These are phyloP conservation scores for Austropuccinia psidii DNA, from an alignment of 1,284 basidiomycete genomes.

Conservation along the genomic window DNA sequence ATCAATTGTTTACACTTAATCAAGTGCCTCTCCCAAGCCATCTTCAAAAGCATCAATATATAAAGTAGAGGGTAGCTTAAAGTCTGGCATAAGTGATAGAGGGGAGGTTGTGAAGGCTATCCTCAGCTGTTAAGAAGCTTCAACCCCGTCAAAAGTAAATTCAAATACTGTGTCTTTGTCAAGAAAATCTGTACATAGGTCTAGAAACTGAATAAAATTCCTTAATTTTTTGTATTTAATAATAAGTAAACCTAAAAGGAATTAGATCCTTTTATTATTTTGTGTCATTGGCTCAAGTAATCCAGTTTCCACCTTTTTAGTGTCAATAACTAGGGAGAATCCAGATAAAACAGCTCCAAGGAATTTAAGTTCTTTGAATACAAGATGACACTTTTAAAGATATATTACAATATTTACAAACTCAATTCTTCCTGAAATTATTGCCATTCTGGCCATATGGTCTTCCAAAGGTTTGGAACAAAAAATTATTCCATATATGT, in stretches of 20 bases:
- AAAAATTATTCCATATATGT: too few species aligned
- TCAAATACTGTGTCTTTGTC: background rate
- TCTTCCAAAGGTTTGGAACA: background rate
- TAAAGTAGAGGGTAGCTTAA: background rate
- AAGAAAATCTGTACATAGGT: background rate
- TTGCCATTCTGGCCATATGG: background rate
- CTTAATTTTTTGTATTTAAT: background rate
- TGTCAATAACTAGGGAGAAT: slow-evolving; percentile 50
- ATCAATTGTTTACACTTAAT: background rate
- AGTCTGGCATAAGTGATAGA: background rate
- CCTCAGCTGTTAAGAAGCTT: background rate
- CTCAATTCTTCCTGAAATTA: background rate
- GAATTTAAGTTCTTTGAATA: too few species aligned
- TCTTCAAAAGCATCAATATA: slow-evolving; percentile 11
- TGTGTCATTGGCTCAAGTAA: slow-evolving; percentile 49
- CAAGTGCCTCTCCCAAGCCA: slow-evolving; percentile 7
- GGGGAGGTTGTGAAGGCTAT: background rate
- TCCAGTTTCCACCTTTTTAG: slow-evolving; percentile 49
- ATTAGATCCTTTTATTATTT: background rate
- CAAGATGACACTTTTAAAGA: background rate
- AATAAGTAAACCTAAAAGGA: background rate
- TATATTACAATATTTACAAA: background rate
- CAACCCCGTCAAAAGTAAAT: too few species aligned
- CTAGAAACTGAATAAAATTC: too few species aligned
- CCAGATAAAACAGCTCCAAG: slow-evolving; percentile 43